Percentiles rank a stretch among this genome's conserved stretches.
Conservation (phyloP, 2,329 filamentous ascomycete genomes). For the Whalleya microplaca region DNA sequence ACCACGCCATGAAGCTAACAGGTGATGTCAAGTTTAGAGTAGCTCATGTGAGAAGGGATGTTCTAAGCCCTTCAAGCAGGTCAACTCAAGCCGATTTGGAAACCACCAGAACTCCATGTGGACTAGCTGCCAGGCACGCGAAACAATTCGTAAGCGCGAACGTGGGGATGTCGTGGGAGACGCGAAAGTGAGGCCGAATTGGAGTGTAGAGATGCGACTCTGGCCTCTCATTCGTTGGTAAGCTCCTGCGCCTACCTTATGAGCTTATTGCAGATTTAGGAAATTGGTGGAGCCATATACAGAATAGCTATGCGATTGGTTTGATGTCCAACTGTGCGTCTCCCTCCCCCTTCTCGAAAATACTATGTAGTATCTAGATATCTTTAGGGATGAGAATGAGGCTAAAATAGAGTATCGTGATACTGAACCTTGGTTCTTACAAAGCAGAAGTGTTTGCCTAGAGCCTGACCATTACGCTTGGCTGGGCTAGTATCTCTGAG, state of each 20-base stretch:
- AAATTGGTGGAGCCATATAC: slow-evolving; percentile 21
- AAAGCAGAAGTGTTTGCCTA: not conserved
- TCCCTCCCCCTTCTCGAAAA: not conserved
- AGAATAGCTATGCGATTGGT: slow-evolving; percentile 6
- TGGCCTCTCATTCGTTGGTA: slow-evolving; percentile 20
- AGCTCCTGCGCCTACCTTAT: slow-evolving; percentile 13
- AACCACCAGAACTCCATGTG: not conserved
- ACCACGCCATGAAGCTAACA: slow-evolving; percentile 7
- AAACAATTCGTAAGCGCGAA: slow-evolving; percentile 27
- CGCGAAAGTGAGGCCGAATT: slow-evolving; percentile 20
- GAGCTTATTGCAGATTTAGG: slow-evolving; percentile 27
- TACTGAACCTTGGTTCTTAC: not conserved
- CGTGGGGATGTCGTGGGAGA: slow-evolving; percentile 24
- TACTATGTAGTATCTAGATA: slow-evolving; percentile 5
- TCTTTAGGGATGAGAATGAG: slow-evolving; percentile 15
- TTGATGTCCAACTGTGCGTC: slow-evolving; percentile 18
- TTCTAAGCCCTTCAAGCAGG: slow-evolving; percentile 18
- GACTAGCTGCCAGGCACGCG: slow-evolving; percentile 28
- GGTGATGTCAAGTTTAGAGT: slow-evolving; percentile 14
- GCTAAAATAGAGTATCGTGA: slow-evolving; percentile 16
- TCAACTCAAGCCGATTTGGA: not conserved
- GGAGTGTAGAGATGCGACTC: slow-evolving; percentile 13
- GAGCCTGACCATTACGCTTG: not conserved
- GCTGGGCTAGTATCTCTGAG: not conserved
- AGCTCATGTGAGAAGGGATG: slow-evolving; percentile 18